A percentile compares a stretch with the other conserved stretches of the same genome.
Evolutionary conservation across 495 filamentous ascomycete species (phyloP).

Genomic region (Cenococcum geophilum): DNA sequence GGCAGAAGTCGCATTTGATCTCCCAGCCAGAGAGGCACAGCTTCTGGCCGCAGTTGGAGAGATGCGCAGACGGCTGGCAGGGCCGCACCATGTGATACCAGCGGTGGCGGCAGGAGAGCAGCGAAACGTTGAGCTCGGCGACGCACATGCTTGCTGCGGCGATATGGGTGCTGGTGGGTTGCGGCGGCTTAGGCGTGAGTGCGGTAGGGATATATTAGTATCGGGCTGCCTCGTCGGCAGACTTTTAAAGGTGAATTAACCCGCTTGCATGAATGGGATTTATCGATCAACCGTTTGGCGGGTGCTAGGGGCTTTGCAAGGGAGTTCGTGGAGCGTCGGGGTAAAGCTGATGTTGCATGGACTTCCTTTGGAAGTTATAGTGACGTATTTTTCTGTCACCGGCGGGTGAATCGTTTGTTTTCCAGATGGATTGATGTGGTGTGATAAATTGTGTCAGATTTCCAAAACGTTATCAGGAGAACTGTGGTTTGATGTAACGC

Average conservation of each 20-base stretch:
- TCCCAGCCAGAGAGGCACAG: slow-evolving; percentile 40
- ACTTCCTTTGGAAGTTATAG: neutral
- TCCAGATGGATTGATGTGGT: neutral
- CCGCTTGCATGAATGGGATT: neutral
- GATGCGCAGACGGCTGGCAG: slow-evolving; percentile 34
- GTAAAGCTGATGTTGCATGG: neutral
- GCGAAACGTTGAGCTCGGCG: slow-evolving; percentile 38
- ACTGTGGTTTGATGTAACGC: neutral
- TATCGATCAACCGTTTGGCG: neutral
- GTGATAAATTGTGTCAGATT: neutral
- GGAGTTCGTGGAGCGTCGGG: neutral
- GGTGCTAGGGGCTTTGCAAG: neutral
- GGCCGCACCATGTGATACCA: slow-evolving; percentile 36
- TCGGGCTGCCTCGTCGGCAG: neutral
- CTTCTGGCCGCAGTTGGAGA: slow-evolving; percentile 35
- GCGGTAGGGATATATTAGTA: neutral
- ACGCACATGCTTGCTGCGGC: slow-evolving; percentile 34
- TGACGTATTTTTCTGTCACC: neutral
- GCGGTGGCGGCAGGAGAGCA: slow-evolving; percentile 38
- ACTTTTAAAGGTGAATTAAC: neutral
- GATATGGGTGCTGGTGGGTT: neutral
- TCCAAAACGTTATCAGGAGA: neutral
- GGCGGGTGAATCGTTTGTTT: neutral
- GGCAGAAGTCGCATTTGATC: slow-evolving; percentile 38
- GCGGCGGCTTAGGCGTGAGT: neutral